Conservation (phyloP, 2,329 filamentous ascomycete species). For the Aspergillus uvarum region DNA sequence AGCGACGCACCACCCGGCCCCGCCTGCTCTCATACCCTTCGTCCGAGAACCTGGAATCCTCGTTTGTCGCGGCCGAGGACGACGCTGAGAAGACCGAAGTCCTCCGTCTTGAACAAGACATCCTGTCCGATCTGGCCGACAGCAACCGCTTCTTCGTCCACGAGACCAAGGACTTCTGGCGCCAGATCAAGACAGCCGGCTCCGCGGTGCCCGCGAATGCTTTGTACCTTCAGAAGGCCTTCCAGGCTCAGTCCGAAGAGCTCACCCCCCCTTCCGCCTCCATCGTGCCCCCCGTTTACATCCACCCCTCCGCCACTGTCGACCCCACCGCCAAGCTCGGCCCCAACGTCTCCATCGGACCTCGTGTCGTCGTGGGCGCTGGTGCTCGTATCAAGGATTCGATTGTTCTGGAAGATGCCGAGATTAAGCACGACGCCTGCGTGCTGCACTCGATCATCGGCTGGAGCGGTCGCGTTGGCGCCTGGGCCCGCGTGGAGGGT, state of each 20-base stretch:
- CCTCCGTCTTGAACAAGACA: constrained; percentile 94
- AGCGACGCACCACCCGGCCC: constrained; percentile 87
- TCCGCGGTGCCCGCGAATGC: constrained; percentile 96
- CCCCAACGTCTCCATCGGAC: constrained; percentile 93
- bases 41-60: constrained; percentile 82
- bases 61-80: constrained; percentile 65
- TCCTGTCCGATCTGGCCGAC: constrained; percentile 90
- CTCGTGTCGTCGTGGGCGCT: constrained; percentile 79
- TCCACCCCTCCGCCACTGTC: constrained; percentile 85
- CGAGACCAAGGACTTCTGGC: constrained; percentile 99
- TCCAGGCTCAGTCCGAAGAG: constrained; percentile 77
- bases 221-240: constrained; percentile 91
- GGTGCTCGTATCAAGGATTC: constrained; percentile 93
- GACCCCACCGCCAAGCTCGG: constrained; percentile 95
- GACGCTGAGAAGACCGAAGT: constrained; percentile 78
- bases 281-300: constrained; percentile 90
- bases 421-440: constrained; percentile 96
- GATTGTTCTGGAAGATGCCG: constrained; percentile 89
- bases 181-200: constrained; percentile 98
- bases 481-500: constrained; percentile 97
- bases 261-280: constrained; percentile 79
- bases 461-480: constrained; percentile 92
- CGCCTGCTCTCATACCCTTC: constrained; percentile 93
- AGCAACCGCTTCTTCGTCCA: constrained; percentile 98
- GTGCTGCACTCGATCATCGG: constrained; percentile 95